Base-by-base conservation (phyloP, 2,329 filamentous ascomycete genomes). In the Tolypocladium endophyticum region DNA sequence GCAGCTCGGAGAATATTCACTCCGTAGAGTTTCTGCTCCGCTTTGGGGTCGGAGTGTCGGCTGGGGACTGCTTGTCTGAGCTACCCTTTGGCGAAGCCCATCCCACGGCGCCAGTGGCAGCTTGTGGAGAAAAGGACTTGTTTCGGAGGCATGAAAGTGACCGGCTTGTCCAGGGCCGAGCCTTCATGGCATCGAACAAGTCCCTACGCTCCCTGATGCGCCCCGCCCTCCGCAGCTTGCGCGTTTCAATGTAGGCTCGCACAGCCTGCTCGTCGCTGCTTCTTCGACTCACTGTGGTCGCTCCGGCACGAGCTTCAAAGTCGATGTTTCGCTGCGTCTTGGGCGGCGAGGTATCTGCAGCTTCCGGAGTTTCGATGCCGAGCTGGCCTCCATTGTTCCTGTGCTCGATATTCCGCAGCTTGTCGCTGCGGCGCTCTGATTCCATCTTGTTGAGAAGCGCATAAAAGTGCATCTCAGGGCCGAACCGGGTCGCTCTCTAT, bases 401-500 rank as follows among this genome's bases (percentile, higher is more conserved):
- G 55, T 39, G 16, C 45, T 55, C 36, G 25, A 25, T 50, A n/a
- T 38, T 58, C 18, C 54, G 39, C 14, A 41, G 7, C 30, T 35
- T 14, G 20, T 43, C 30, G 41, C 61, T 50, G 25, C 33, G 41
- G 4, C 47, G 45, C 11, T 58, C 57, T 50, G 58, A 60, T 14
- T 63, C 59, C 11, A 64, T 52, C 50, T 64, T 60, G 53, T 52
- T 60, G 14, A 70, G 20, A 39, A 67, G 60, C 55, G 63, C 63
- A 47, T 71, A 70, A 60, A 69, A 70, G 58, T 65, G 62, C 61
- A 67, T 63, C 61, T 61, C 66, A 62, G 66, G 66, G 65, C 71
- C 70, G 61, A 65, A 69, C 63, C 70, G 68, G 62, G 68, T 61
- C 67, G 71, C 67, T 65, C 65, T 67, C 72, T 76, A 77, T 65